Evolutionary conservation across 2,329 filamentous ascomycete genomes (phyloP), one percentile per base, ranked within the genome.

Genomic region (Penicillium sp.): DNA sequence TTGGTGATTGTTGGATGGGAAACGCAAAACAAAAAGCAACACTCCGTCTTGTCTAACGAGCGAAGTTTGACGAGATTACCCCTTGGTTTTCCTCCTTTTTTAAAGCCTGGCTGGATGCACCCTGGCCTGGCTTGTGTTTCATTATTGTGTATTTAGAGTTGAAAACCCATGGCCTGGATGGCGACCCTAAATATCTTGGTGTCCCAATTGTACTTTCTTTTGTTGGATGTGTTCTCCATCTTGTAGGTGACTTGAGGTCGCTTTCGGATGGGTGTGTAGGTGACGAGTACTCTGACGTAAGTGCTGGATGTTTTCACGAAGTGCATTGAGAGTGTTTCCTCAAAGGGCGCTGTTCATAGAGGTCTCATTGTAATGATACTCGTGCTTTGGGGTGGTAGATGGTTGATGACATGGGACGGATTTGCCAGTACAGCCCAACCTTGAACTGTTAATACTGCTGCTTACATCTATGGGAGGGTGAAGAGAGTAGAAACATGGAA

Each of bases 91-190:
- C 56, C 49, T 50, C 50, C 57, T 57, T 62, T 64, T 65, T 63
- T 61, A 63, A 72, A 72, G 69, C 59, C 68, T 63, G 62, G 69
- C 67, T 66, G 66, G 62, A 63, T 57, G 55, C 58, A 61, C 61
- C 57, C 60, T 63, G 51, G 60, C 63, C 67, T 58, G 69, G 64
- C 69, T 70, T 71, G 69, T 75, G 73, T 75, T 72, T 73, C 69
- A 73, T 69, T 74, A 75, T 73, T 75, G 72, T 72, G 73, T 73
- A 75, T 75, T 73, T 75, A 75, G 73, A 74, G 71, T 72, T 71
- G 63, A 71, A 73, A 75, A 73, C 70, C 56, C 71, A 73, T 73
- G 70, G 73, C 71, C 71, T 61, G 61, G 57, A 62, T 66, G 63
- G 63, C 71, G 66, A 69, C 69, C 68, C 71, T 61, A 61, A 69